A percentile compares a stretch with the other conserved stretches of the same genome.
Evolutionary conservation across 2,329 filamentous ascomycete species (phyloP).

Genomic region (Cytospora schulzeri): DNA sequence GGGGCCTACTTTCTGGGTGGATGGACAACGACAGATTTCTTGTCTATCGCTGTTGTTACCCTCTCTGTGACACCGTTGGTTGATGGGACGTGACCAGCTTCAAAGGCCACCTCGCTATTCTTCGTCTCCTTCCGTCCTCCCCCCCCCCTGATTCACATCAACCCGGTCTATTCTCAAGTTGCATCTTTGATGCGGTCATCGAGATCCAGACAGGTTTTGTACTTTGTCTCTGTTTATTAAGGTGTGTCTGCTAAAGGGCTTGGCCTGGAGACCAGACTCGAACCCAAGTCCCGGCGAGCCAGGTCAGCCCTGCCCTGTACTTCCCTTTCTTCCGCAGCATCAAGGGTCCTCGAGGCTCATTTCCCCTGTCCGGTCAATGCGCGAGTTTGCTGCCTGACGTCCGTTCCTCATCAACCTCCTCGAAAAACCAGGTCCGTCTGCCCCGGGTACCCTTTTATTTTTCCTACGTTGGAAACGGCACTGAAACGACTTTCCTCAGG

Average conservation of each 20-base stretch:
- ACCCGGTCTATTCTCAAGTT: not conserved
- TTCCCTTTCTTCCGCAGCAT: not conserved
- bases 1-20: too few species aligned
- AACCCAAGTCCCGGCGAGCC: constrained; percentile 1
- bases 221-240: not conserved
- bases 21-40: too few species aligned
- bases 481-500: constrained; percentile 14
- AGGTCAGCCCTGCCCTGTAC: not conserved
- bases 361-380: not conserved
- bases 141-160: too few species aligned
- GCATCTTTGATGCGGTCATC: not conserved
- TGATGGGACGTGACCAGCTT: not conserved
- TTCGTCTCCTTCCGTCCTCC: not conserved
- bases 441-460: not conserved
- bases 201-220: not conserved
- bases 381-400: not conserved
- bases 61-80: not conserved
- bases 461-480: constrained; percentile 2
- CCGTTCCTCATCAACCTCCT: not conserved
- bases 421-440: not conserved
- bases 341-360: not conserved
- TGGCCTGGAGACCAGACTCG: not conserved
- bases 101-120: not conserved
- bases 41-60: not conserved
- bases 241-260: not conserved